Evolutionary conservation across 768 basidiomycete genomes (phyloP).

Genomic region (Paxillus involutus): DNA sequence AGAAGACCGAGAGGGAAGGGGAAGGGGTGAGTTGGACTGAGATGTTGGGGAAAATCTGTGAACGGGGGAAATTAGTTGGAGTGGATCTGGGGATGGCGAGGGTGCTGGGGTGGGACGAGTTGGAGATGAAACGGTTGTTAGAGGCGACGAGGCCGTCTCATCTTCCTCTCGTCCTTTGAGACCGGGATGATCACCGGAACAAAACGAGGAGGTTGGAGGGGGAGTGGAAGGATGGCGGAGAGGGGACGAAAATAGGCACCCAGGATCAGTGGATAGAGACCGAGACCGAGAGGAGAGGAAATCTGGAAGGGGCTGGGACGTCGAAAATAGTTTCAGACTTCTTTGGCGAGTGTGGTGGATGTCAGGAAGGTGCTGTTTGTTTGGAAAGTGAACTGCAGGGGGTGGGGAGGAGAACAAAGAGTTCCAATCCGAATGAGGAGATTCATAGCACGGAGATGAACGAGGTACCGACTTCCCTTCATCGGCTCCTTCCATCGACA

Average conservation of each 20-base stretch:
- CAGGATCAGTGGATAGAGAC: slow-evolving; percentile 14
- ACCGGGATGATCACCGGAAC: slow-evolving; percentile 2
- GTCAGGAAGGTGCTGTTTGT: background rate
- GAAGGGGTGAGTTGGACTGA: background rate
- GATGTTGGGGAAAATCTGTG: background rate
- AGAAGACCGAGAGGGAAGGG: background rate
- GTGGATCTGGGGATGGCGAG: slow-evolving; percentile 24
- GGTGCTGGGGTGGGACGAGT: slow-evolving; percentile 1
- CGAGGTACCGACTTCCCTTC: background rate
- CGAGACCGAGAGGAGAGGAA: slow-evolving; percentile 9
- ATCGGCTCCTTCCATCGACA: background rate
- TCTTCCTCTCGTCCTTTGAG: background rate
- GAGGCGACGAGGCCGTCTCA: slow-evolving; percentile 14
- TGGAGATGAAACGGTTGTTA: slow-evolving; percentile 21
- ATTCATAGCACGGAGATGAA: background rate
- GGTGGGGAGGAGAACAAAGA: slow-evolving; percentile 22
- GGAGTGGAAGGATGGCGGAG: slow-evolving; percentile 12
- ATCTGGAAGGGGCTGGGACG: background rate
- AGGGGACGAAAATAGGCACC: slow-evolving; percentile 17
- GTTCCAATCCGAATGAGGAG: slow-evolving; percentile 10
- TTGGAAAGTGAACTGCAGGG: background rate
- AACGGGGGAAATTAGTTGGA: slow-evolving; percentile 11
- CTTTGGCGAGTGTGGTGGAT: background rate
- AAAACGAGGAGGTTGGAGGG: slow-evolving; percentile 15
- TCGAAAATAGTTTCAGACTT: background rate